Percentiles rank a stretch among this genome's conserved stretches.
These are phyloP conservation scores for Arthrobotrys iridis DNA, from an alignment of 2,329 filamentous ascomycete genomes.

Conservation along the genomic window DNA sequence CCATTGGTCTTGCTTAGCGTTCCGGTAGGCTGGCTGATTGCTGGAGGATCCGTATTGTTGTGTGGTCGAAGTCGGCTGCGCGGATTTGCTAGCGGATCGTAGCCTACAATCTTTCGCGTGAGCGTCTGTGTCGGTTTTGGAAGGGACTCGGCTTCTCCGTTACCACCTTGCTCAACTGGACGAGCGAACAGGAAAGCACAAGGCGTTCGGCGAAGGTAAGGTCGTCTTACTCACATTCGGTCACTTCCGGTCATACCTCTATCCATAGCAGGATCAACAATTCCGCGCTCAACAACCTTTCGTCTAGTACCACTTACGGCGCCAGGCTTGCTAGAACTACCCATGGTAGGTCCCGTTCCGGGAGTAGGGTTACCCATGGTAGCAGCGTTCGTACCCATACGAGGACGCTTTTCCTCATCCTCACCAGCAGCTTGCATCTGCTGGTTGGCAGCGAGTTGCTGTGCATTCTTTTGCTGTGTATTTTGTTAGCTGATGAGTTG, in stretches of 20 bases:
- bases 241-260: slow-evolving; percentile 58
- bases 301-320: slow-evolving; percentile 56
- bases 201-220: slow-evolving; percentile 44
- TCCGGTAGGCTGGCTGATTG: slow-evolving; percentile 56
- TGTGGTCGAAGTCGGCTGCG: slow-evolving; percentile 53
- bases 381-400: slow-evolving; percentile 55
- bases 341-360: slow-evolving; percentile 53
- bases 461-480: slow-evolving; percentile 59
- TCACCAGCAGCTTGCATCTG: slow-evolving; percentile 56
- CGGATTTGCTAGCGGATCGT: slow-evolving; percentile 58
- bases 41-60: slow-evolving; percentile 54
- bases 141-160: slow-evolving; percentile 45
- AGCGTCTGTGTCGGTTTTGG: slow-evolving; percentile 45
- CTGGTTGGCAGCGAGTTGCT: slow-evolving; percentile 57
- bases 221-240: slow-evolving; percentile 57
- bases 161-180: slow-evolving; percentile 44
- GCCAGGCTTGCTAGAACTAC: slow-evolving; percentile 56
- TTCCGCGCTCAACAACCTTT: slow-evolving; percentile 58
- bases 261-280: slow-evolving; percentile 58
- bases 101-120: slow-evolving; percentile 57
- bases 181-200: slow-evolving; percentile 38
- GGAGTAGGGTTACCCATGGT: slow-evolving; percentile 57
- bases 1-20: slow-evolving; percentile 57
- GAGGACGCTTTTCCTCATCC: slow-evolving; percentile 57
- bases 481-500: slow-evolving; percentile 42